Conservation (phyloP, 768 basidiomycete genomes). For the Boletus sensibilis region DNA sequence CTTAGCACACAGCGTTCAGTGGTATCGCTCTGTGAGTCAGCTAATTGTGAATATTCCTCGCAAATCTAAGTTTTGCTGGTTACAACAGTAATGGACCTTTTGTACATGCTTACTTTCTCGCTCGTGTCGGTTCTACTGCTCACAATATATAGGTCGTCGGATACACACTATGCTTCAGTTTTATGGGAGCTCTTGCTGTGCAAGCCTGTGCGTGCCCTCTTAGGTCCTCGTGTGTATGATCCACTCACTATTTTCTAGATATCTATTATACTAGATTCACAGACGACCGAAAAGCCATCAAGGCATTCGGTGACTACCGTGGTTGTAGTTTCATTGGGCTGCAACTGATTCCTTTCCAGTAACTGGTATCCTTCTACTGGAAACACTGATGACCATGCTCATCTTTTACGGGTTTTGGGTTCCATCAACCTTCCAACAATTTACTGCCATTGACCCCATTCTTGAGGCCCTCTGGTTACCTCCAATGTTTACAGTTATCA, state of each 20-base stretch:
- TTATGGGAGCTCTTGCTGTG: constrained; percentile 12
- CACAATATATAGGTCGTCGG: constrained; percentile 9
- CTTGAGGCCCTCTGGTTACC: background rate
- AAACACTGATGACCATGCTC: constrained; percentile 7
- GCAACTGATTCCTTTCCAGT: background rate
- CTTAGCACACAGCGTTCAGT: background rate
- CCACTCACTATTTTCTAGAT: constrained; percentile 1
- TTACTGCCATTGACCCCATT: background rate
- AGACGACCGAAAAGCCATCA: constrained; percentile 14
- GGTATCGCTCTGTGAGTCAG: background rate
- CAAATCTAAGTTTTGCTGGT: background rate
- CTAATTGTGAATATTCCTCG: background rate
- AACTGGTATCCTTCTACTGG: constrained; percentile 8
- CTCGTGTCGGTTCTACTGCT: background rate
- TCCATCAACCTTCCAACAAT: background rate
- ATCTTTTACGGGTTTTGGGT: constrained; percentile 14
- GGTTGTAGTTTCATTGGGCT: background rate
- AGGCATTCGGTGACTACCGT: constrained; percentile 3
- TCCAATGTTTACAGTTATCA: background rate
- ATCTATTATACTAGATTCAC: constrained; percentile 21
- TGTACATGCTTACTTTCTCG: background rate
- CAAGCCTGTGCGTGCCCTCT: constrained; percentile 6
- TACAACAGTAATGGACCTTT: background rate
- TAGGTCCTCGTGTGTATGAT: no score
- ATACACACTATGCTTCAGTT: constrained; percentile 9